These are phyloP conservation scores for Grosmannia huntii DNA, from an alignment of 2,329 filamentous ascomycete genomes.

Conservation along the genomic window DNA sequence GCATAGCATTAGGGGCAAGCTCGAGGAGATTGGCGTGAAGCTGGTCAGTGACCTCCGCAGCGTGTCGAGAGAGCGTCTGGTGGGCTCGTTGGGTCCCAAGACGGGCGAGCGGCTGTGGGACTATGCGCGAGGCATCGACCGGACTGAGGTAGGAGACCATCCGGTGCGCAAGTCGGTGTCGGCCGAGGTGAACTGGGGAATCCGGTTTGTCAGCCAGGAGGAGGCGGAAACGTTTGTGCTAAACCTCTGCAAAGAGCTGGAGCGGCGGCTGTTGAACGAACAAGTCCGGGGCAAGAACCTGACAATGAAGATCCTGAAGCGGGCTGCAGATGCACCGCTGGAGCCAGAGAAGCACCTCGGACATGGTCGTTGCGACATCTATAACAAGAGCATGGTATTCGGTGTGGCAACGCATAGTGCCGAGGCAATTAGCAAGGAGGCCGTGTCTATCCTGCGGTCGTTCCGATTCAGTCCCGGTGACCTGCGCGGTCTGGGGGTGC, in stretches of 20 bases:
- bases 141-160: constrained; percentile 73
- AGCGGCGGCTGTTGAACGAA: constrained; percentile 68
- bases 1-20: constrained; percentile 71
- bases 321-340: constrained; percentile 72
- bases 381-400: constrained; percentile 75
- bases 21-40: constrained; percentile 76
- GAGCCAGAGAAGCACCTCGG: constrained; percentile 90
- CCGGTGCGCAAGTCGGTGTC: constrained; percentile 85
- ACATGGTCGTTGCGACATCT: constrained; percentile 87
- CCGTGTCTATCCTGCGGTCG: constrained; percentile 68
- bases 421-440: constrained; percentile 63
- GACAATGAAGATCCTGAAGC: constrained; percentile 89
- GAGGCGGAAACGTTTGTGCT: constrained; percentile 87
- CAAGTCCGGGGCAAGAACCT: constrained; percentile 77
- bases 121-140: constrained; percentile 80
- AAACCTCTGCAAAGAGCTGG: constrained; percentile 74
- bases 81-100: constrained; percentile 69
- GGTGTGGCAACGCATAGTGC: constrained; percentile 72
- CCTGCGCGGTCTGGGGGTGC: constrained; percentile 80
- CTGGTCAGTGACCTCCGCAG: constrained; percentile 73
- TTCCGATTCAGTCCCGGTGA: constrained; percentile 83
- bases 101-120: constrained; percentile 86
- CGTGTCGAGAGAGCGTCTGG: constrained; percentile 62
- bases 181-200: constrained; percentile 96
- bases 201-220: constrained; percentile 81